phyloP scores from a whole-genome alignment of 2,329 filamentous ascomycete species.

The Ambrosiella xylebori region DNA sequence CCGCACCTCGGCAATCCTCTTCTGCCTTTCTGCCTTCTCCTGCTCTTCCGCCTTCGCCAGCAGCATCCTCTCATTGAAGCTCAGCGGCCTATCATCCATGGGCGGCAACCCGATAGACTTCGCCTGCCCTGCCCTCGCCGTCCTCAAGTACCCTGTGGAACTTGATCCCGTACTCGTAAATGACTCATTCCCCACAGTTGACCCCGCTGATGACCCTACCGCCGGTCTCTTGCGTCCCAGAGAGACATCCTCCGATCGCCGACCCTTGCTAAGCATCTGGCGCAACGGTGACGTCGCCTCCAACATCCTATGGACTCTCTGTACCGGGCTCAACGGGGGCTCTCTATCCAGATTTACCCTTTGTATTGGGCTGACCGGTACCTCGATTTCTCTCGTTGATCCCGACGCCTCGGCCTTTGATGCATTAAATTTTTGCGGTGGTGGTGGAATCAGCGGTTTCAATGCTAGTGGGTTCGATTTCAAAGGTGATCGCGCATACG shows the following conservation, averaged over 20 bases:
- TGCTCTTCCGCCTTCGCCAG: slow-evolving; percentile 44
- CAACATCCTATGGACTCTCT: slow-evolving; percentile 9
- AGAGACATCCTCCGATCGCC: slow-evolving; percentile 9
- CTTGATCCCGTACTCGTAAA: slow-evolving; percentile 5
- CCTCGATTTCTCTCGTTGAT: slow-evolving; percentile 5
- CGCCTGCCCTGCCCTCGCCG: slow-evolving; percentile 5
- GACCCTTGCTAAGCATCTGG: slow-evolving; percentile 8
- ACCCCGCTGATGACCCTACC: background rate
- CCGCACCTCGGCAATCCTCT: slow-evolving; percentile 35
- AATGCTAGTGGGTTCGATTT: slow-evolving; percentile 4
- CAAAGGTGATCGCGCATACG: slow-evolving; percentile 9
- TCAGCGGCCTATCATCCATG: slow-evolving; percentile 24
- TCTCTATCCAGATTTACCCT: slow-evolving; percentile 4
- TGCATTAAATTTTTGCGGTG: background rate
- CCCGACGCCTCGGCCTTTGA: background rate
- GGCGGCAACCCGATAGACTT: background rate
- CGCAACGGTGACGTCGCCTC: slow-evolving; percentile 11
- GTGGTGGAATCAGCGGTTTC: slow-evolving; percentile 10
- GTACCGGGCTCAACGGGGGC: slow-evolving; percentile 9
- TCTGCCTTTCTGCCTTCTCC: slow-evolving; percentile 31
- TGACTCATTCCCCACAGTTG: background rate
- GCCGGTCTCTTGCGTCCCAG: slow-evolving; percentile 5
- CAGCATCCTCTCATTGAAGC: slow-evolving; percentile 76
- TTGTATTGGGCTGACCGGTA: slow-evolving; percentile 9
- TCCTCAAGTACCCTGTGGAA: slow-evolving; percentile 6